Evolutionary conservation across 495 filamentous ascomycete genomes (phyloP), one percentile per base, ranked within the genome.

Genomic region (Tuber umbilicatum): DNA sequence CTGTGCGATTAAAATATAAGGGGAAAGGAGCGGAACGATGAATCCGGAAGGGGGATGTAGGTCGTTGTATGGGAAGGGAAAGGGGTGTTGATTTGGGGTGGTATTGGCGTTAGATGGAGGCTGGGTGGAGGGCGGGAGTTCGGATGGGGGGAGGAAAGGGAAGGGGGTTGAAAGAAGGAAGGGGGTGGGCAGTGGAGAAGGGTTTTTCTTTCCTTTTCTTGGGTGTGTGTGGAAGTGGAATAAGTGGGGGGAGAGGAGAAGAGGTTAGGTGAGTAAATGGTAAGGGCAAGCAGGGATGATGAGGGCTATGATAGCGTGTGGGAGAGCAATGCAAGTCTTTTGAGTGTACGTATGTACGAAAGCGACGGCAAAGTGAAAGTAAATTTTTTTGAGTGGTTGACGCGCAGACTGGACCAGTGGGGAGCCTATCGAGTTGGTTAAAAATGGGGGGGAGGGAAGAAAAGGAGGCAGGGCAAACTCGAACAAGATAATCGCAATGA

Each of bases 71-170:
- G 76, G 78, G 76, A 78, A 79, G 73, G 78, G 77, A 80, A 78
- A 78, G 78, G 78, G 78, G 78, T 78, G 78, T 80, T 80, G 77
- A 80, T 79, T 78, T 79, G 76, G 76, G 75, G 84, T 84, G 84
- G 85, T 83, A 85, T 75, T 78, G 78, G 76, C 76, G 78, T 73
- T 79, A 70, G 70, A 79, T 84, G 83, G 83, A 80, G 78, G 82
- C 76, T 79, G 83, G 77, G 75, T 64, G 74, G 72, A 64, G 78
- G 76, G 82, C 75, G 77, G 73, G 78, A 75, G 76, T 75, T 80
- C 70, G 75, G 73, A 81, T 70, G 76, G 69, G 71, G 74, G 74
- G 74, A 78, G 50, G 73, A n/a, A 73, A 80, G 81, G 77, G 82
- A 70, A 81, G 78, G 71, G 77, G 69, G 73, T 37, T 67, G 41